Evolutionary conservation across 805 yeast species (phyloP).

Genomic region (Starmerella floricola): DNA sequence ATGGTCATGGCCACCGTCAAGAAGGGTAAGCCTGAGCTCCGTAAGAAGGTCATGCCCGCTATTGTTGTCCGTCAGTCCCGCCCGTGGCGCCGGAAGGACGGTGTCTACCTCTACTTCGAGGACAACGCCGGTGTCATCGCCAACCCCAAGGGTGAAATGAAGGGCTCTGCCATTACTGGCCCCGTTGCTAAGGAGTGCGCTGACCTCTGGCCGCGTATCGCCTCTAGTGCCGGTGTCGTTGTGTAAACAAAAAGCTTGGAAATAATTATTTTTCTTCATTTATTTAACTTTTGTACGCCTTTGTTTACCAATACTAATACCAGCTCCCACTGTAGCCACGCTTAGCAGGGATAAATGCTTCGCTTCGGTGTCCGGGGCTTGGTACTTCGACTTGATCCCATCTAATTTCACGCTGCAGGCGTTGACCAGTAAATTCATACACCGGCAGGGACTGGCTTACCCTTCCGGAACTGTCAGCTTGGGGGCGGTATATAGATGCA

Average conservation of each 20-base stretch:
- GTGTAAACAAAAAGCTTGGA: slow-evolving; percentile 44
- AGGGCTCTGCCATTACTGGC: slow-evolving; percentile 99
- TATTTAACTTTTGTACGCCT: slow-evolving; percentile 2
- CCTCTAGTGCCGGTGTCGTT: slow-evolving; percentile 99
- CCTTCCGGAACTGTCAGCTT: too few species aligned
- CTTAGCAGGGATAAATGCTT: too few species aligned
- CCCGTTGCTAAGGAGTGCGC: slow-evolving; percentile 99
- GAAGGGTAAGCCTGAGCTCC: slow-evolving; percentile 99
- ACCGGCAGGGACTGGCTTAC: too few species aligned
- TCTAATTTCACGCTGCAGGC: too few species aligned
- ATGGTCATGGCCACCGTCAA: slow-evolving; percentile 76
- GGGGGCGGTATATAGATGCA: too few species aligned
- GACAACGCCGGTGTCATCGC: slow-evolving; percentile 99
- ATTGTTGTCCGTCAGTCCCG: slow-evolving; percentile 97
- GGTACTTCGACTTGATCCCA: too few species aligned
- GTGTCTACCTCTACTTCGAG: slow-evolving; percentile 98
- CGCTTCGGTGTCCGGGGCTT: too few species aligned
- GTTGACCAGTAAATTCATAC: too few species aligned
- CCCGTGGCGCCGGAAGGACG: slow-evolving; percentile 99
- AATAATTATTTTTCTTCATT: not conserved
- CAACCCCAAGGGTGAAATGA: slow-evolving; percentile 99
- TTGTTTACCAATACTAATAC: not conserved
- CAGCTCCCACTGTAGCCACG: not conserved
- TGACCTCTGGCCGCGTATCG: slow-evolving; percentile 99
- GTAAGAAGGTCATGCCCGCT: slow-evolving; percentile 99